Base-by-base conservation (phyloP, 2,329 filamentous ascomycete species). In the Colletotrichum noveboracense region DNA sequence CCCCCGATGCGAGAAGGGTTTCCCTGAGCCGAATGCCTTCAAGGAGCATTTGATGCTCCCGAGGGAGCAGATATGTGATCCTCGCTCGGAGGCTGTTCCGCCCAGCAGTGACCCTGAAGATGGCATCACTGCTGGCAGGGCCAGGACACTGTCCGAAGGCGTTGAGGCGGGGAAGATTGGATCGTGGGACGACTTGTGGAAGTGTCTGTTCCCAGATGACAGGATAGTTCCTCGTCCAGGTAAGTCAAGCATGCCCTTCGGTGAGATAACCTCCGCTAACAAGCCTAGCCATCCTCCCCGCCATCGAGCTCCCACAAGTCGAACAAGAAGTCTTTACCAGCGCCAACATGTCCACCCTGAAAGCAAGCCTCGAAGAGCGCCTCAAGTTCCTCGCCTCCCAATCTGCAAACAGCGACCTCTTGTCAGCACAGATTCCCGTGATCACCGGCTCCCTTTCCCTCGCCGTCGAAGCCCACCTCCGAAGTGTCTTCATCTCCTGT, bases 31-130 rank as follows among this genome's bases (percentile, higher is more conserved):
- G 26, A 84, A 83, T 18, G 85, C 84, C 21, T 79, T 86, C 0
- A 82, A 84, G 1, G 81, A 85, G 13, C 85, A 86, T 60, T 82
- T 85, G 32, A 81, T 84, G 7, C 75, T 85, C 7, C 85, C 85
- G 0, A 83, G 84, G n/a, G 85, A 86, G 61, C 79, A 82, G 21
- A 86, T 86, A 83, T 86, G 85, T 26, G 84, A 86, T 9, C 64
- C 74, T 3, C 36, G 28, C 7, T 52, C 34, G 4, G 65, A 73
- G 13, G 18, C 16, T 16, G 9, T 36, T 2, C 24, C 70, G 1
- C 12, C 34, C 2, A 62, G 28, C 18, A 56, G 16, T 21, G 60
- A 76, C 16, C 64, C 70, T 0, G 74, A 76, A 21, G 74, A 76
- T 26, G 74, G 74, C 18, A 61, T 76, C 21, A 73, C 70, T 2